phyloP scores from a whole-genome alignment of 2,329 filamentous ascomycete genomes.

The Cytospora paraplurivora region DNA sequence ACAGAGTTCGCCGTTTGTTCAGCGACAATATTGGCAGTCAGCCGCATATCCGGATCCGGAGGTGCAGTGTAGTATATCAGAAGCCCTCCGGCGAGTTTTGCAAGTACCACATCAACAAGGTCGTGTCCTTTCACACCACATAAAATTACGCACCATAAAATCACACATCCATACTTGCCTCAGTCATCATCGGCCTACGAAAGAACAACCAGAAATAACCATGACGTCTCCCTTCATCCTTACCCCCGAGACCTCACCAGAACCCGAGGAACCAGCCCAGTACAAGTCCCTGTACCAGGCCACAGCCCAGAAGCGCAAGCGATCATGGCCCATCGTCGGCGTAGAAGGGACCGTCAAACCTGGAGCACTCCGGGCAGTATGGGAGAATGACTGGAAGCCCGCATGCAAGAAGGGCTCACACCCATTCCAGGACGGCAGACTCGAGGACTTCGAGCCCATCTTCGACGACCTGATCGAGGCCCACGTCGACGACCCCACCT shows the following conservation, averaged over 20 bases:
- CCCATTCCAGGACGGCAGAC: slow-evolving; percentile 72
- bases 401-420: slow-evolving; percentile 55
- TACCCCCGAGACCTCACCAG: slow-evolving; percentile 17
- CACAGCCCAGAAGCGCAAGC: slow-evolving; percentile 8
- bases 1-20: slow-evolving; percentile 25
- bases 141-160: background rate
- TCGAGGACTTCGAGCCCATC: slow-evolving; percentile 70
- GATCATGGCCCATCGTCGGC: slow-evolving; percentile 1
- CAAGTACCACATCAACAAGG: slow-evolving; percentile 27
- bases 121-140: slow-evolving; percentile 23
- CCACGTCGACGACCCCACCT: slow-evolving; percentile 66
- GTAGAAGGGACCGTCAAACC: background rate
- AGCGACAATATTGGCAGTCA: slow-evolving; percentile 18
- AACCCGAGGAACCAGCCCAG: slow-evolving; percentile 16
- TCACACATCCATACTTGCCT: background rate
- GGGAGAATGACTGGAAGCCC: slow-evolving; percentile 77
- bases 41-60: slow-evolving; percentile 23
- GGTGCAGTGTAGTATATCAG: slow-evolving; percentile 22
- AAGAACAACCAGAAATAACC: background rate
- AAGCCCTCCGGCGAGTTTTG: slow-evolving; percentile 23
- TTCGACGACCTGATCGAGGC: slow-evolving; percentile 64
- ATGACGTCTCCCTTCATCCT: slow-evolving; percentile 23
- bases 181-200: background rate
- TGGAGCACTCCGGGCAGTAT: slow-evolving; percentile 55
- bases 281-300: slow-evolving; percentile 42